Conservation (phyloP, 495 filamentous ascomycete species). For the Podospora bellae-mahoneyi region DNA sequence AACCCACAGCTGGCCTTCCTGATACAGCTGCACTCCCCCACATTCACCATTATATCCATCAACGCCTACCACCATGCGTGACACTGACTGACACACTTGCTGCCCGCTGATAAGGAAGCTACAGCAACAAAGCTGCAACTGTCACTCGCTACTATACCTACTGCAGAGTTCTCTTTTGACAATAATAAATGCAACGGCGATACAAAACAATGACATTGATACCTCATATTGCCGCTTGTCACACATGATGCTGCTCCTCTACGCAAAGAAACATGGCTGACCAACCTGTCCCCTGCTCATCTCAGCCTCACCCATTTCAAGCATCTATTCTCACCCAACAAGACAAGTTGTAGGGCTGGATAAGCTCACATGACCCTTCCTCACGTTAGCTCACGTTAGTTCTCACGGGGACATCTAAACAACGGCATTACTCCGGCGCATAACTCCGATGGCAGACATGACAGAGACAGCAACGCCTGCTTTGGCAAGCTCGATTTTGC, state of each 20-base stretch:
- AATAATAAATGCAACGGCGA: not conserved
- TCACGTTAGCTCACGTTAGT: conserved; percentile 7
- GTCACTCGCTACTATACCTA: not conserved
- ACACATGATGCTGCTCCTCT: not conserved
- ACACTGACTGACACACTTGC: not conserved
- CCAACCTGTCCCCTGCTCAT: not conserved
- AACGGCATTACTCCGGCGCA: not conserved
- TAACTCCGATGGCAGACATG: not conserved
- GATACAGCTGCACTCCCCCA: not conserved
- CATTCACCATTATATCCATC: not conserved
- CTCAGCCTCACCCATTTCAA: not conserved
- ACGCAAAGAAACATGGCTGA: not conserved
- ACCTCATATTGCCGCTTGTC: not conserved
- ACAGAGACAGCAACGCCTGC: not conserved
- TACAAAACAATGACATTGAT: not conserved
- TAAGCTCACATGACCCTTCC: conserved; percentile 22
- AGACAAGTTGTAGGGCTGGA: not conserved
- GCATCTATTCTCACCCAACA: not conserved
- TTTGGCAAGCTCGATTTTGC: not conserved
- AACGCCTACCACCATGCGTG: not conserved
- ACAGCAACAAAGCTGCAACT: not conserved
- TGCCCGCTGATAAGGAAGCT: not conserved
- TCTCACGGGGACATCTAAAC: not conserved
- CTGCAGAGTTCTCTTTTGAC: not conserved
- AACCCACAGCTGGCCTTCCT: not conserved